Evolutionary conservation across 192 early-diverging fungal species (phyloP).

Genomic region (Chytriomyces sp.): DNA sequence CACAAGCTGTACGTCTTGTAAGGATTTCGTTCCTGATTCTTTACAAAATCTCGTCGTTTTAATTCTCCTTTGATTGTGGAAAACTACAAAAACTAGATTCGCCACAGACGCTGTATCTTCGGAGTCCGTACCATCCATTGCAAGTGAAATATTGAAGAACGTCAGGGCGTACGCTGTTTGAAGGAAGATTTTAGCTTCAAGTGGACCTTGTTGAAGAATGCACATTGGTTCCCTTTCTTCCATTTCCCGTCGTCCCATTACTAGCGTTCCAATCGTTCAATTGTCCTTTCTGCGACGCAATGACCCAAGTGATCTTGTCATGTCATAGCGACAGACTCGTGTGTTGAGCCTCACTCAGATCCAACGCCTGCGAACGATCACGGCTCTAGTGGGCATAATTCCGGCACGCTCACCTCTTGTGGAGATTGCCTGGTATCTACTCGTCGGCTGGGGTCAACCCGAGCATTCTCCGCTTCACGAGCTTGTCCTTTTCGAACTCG

Average conservation of each 20-base stretch:
- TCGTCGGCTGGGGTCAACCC: not conserved
- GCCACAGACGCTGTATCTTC: slow-evolving; percentile 27
- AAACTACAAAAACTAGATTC: not conserved
- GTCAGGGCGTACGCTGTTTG: slow-evolving; percentile 34
- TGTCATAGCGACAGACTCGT: not conserved
- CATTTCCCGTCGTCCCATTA: not conserved
- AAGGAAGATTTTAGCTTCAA: too few species aligned
- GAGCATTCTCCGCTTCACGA: slow-evolving; percentile 22
- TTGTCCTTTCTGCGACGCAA: not conserved
- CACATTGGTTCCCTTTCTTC: too few species aligned
- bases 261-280: not conserved
- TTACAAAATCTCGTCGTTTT: too few species aligned
- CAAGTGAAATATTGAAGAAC: slow-evolving; percentile 47
- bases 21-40: slow-evolving; percentile 19
- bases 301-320: not conserved
- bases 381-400: not conserved
- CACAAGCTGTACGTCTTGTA: slow-evolving; percentile 57
- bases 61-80: slow-evolving; percentile 2
- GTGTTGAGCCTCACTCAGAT: not conserved
- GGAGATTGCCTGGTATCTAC: not conserved
- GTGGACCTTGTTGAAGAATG: too few species aligned
- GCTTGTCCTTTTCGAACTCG: slow-evolving; percentile 20
- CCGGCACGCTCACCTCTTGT: not conserved
- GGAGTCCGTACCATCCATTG: slow-evolving; percentile 45
- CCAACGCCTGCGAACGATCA: too few species aligned